Conservation (phyloP, 148 eudicot species). For the Rhododendron mucronatum region DNA sequence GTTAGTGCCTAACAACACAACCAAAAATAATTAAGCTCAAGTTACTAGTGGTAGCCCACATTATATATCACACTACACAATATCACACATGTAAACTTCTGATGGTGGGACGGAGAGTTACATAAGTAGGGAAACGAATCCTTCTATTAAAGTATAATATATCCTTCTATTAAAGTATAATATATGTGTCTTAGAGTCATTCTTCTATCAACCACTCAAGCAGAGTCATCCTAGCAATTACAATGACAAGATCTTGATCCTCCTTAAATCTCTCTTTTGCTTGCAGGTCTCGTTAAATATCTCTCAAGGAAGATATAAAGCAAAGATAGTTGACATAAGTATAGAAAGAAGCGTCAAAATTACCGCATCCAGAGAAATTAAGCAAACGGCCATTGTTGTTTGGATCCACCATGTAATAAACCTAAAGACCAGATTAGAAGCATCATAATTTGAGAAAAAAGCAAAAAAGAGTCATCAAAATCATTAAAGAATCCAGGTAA, state of each 20-base stretch:
- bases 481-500: background rate
- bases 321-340: background rate
- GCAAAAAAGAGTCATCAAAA: background rate
- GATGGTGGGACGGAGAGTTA: background rate
- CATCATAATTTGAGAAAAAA: background rate
- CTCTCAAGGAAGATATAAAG: background rate
- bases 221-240: background rate
- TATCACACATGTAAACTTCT: background rate
- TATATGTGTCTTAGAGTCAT: background rate
- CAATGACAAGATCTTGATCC: background rate
- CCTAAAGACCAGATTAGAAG: constrained; percentile 32
- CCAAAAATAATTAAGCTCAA: background rate
- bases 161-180: background rate
- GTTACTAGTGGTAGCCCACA: background rate
- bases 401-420: constrained; percentile 85
- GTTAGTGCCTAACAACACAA: no score
- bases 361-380: constrained; percentile 96
- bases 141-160: background rate
- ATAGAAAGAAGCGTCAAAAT: constrained; percentile 9
- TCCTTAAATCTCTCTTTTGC: background rate
- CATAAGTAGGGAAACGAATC: background rate
- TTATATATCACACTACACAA: background rate
- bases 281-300: background rate
- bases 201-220: background rate
- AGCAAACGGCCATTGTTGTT: constrained; percentile 53